Conservation (phyloP, 2,329 filamentous ascomycete species). For the Arthrobotrys pseudoclavata region DNA sequence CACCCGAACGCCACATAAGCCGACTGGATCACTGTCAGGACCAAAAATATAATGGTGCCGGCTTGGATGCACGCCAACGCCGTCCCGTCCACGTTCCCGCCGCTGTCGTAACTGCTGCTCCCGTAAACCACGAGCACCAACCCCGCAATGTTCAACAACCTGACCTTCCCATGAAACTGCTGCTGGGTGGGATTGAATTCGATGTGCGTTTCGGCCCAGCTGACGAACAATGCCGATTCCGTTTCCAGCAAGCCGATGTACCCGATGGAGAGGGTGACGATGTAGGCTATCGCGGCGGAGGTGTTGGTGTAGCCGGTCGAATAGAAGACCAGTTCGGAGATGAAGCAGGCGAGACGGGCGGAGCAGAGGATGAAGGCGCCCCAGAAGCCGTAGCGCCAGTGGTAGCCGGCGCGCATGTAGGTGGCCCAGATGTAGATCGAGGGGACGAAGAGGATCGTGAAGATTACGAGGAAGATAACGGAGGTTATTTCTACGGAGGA, state of each 20-base stretch:
- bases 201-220: slow-evolving; percentile 48
- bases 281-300: slow-evolving; percentile 44
- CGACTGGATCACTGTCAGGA: slow-evolving; percentile 49
- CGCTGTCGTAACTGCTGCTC: slow-evolving; percentile 2
- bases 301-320: slow-evolving; percentile 40
- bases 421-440: slow-evolving; percentile 49
- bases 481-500: slow-evolving; percentile 54
- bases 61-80: slow-evolving; percentile 46
- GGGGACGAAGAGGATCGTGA: slow-evolving; percentile 44
- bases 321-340: slow-evolving; percentile 59
- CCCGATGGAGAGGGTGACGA: slow-evolving; percentile 53
- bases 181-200: slow-evolving; percentile 36
- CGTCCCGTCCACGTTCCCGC: slow-evolving; percentile 3
- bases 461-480: slow-evolving; percentile 44
- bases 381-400: slow-evolving; percentile 57
- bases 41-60: slow-evolving; percentile 51
- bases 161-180: slow-evolving; percentile 46
- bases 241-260: slow-evolving; percentile 54
- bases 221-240: slow-evolving; percentile 48
- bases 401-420: slow-evolving; percentile 54
- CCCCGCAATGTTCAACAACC: slow-evolving; percentile 47
- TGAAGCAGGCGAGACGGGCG: slow-evolving; percentile 50
- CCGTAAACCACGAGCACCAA: slow-evolving; percentile 46
- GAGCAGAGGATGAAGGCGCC: slow-evolving; percentile 57
- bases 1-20: slow-evolving; percentile 37